Base-by-base conservation (phyloP, 2,329 filamentous ascomycete genomes). In the Metarhizium humberi region DNA sequence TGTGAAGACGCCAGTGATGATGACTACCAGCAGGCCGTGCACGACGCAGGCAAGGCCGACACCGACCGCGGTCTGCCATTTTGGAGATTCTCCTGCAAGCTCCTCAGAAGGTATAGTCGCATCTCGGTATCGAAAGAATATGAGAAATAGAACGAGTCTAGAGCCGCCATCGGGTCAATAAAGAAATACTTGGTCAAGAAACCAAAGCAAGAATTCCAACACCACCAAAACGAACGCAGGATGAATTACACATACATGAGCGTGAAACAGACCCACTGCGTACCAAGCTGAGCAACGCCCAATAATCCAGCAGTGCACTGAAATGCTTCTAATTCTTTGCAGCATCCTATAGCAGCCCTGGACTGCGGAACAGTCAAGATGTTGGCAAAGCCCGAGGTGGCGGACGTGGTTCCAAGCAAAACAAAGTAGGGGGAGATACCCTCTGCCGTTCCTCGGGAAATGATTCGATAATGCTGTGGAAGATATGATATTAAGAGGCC, bases 381-480 rank as follows among this genome's bases (percentile, higher is more conserved):
- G 67, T 97, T 97, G 60, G 89, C 90, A 64, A 99, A 90, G 30
- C 89, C 88, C 50, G 88, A 89, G 52, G 88, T 95, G 63, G 88
- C 88, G 7, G 90, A 95, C 1, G 92, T 92, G 30, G 88, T 90
- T 57, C 94, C 94, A n/a, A 99, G 83, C 2, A 97, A 81, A 60
- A 99, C 85, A 67, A 96, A 99, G 71, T 92, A 94, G 8, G 94
- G 92, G 34, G 92, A 96, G 59, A 99, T 92, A 59, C 94, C 94
- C 69, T 95, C 92, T 25, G 92, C 95, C 14, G 90, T 94, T 58
- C 86, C 83, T 55, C 91, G 84, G 45, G 81, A 78, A 62, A 96
- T 89, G 72, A 99, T 97, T 65, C 94, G 90, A 69, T 87, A 82
- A 72, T 97, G 92, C 69, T 99, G 94, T 1, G 94, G 94, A 2